phyloP scores from a whole-genome alignment of 2,329 filamentous ascomycete genomes.

The Trichoderma breve region DNA sequence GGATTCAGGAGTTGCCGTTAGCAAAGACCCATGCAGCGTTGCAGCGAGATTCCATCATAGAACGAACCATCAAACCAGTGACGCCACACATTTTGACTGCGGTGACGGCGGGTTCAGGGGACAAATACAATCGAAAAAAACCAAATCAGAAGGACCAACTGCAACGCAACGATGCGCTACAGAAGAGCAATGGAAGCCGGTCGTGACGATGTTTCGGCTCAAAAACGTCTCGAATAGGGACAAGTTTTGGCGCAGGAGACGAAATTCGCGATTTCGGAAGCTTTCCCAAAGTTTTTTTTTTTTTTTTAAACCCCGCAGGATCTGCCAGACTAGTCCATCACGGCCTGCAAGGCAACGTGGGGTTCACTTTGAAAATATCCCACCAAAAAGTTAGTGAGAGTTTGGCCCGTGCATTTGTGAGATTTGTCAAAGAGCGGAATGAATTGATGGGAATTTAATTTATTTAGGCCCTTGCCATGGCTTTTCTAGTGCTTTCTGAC shows the following conservation, averaged over 20 bases:
- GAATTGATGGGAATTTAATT: background rate
- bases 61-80: conserved; percentile 13
- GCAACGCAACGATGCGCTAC: background rate
- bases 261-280: background rate
- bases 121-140: background rate
- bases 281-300: background rate
- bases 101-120: background rate
- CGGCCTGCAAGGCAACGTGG: background rate
- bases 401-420: background rate
- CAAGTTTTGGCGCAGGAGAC: background rate
- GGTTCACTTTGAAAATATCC: background rate
- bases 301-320: conserved; percentile 1
- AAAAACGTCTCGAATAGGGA: background rate
- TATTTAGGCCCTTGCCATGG: background rate
- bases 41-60: background rate
- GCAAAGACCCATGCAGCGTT: background rate
- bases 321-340: background rate
- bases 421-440: background rate
- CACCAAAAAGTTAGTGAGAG: background rate
- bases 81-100: conserved; percentile 7
- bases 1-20: background rate
- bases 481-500: background rate
- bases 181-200: background rate
- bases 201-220: background rate
- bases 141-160: background rate